phyloP scores from a whole-genome alignment of 441 rosid genomes.

The Breynia disticha region DNA sequence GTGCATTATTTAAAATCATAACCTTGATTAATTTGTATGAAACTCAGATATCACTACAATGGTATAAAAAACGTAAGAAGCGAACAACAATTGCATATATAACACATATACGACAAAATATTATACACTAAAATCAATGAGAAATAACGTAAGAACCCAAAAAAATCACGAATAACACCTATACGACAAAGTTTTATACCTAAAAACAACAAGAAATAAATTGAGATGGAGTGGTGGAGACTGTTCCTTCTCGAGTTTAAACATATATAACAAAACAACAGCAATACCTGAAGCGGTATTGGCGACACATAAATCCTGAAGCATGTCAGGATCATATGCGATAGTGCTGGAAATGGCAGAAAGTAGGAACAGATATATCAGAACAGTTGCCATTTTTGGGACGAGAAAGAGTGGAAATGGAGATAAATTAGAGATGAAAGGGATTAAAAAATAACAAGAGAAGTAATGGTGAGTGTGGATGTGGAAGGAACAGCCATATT shows the following conservation, averaged over 20 bases:
- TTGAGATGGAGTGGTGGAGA: not conserved
- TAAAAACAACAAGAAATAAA: too few species aligned
- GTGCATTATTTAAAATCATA: too few species aligned
- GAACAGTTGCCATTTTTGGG: constrained; percentile 21
- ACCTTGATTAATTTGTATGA: too few species aligned
- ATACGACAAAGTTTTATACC: too few species aligned
- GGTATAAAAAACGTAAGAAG: too few species aligned
- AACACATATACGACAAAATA: too few species aligned
- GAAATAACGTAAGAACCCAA: too few species aligned
- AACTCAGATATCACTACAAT: too few species aligned
- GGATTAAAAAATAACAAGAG: not conserved
- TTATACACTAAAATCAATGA: too few species aligned
- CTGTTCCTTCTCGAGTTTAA: not conserved
- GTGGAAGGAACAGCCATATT: not conserved
- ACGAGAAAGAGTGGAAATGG: not conserved
- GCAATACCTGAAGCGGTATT: constrained; percentile 39
- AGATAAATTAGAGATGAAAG: not conserved
- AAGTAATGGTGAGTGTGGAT: constrained; percentile 5
- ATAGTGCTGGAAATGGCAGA: constrained; percentile 16
- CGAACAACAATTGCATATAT: too few species aligned
- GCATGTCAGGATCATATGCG: constrained; percentile 60
- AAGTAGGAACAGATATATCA: constrained; percentile 20
- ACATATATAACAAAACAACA: too few species aligned
- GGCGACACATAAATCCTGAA: constrained; percentile 79
- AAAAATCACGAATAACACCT: too few species aligned